These are phyloP conservation scores for Polygonum aviculare DNA, from an alignment of 148 eudicot genomes.

Conservation along the genomic window DNA sequence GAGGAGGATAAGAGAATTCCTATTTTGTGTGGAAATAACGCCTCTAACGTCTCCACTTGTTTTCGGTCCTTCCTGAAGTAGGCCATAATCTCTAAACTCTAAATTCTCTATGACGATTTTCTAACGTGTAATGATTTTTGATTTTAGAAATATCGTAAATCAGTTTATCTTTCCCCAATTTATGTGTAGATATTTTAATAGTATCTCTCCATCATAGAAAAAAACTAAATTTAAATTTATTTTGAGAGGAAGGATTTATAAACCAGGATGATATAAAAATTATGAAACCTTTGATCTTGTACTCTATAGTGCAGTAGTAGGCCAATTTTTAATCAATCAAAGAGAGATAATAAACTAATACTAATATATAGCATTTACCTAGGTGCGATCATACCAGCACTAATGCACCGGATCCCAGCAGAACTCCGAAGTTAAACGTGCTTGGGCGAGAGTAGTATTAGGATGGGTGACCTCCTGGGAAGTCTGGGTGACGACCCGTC, in stretches of 20 bases:
- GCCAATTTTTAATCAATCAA: too few species aligned
- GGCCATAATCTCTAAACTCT: neutral
- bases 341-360: too few species aligned
- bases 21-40: conserved; percentile 15
- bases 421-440: conserved; percentile 43
- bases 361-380: too few species aligned
- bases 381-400: too few species aligned
- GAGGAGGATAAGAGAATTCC: conserved; percentile 4
- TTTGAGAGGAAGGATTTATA: too few species aligned
- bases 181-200: neutral
- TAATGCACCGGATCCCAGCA: conserved; percentile 48
- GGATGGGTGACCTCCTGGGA: conserved; percentile 27
- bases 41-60: conserved; percentile 3
- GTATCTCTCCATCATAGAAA: too few species aligned
- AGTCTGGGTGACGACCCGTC: too few species aligned
- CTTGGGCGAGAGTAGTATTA: conserved; percentile 44
- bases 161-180: neutral
- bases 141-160: neutral
- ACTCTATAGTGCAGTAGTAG: too few species aligned
- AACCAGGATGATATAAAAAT: too few species aligned
- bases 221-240: too few species aligned
- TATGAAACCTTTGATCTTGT: too few species aligned
- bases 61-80: neutral
- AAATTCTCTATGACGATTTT: neutral
- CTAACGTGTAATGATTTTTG: neutral